Base-by-base conservation (phyloP, 2,329 filamentous ascomycete species). In the Epichloe uncinata region DNA sequence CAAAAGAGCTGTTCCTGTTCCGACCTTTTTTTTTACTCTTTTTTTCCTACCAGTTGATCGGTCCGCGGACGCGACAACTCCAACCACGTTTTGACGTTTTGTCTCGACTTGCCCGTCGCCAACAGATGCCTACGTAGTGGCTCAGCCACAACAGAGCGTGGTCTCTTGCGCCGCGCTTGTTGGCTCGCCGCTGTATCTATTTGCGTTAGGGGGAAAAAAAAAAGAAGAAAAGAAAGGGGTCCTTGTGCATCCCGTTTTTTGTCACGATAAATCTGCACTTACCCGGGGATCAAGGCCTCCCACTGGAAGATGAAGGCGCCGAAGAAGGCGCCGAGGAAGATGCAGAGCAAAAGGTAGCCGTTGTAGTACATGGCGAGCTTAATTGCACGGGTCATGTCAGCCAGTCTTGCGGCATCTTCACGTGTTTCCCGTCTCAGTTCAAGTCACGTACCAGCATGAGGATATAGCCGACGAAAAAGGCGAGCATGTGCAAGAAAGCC, bases 311-410 rank as follows among this genome's bases (percentile, higher is more conserved):
- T 60, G 55, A 89, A 87, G 12, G 77, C 73, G 15, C 87, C 87
- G 5, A 90, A 50, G 55, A 79, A 87, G 0, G 84, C 79, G 1
- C 87, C 87, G 50, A 91, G 76, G 54, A 91, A 78, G 63, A 93
- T 87, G 57, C 81, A 87, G 52, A 91, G 82, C 63, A 93, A 86
- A 54, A 93, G 75, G 65, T 87, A 93, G 9, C 82, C 79, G 57
- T 79, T 80, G 66, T 75, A 81, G 62, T 79, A 79, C 74, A 79
- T 78, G 54, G 73, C 74, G n/a, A 69, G 66, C 54, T 60, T 16
- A 16, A 16, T 16, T 50, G 16, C 2, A 9, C 26, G 11, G 12
- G 30, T 45, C 34, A 37, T 15, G 35, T 5, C 35, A 37, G 12
- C 5, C 13, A 0, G n/a, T 2, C 4, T 22, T 16, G 16, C 16